These are phyloP conservation scores for Colletotrichum cereale DNA, from an alignment of 2,329 filamentous ascomycete species.

Conservation along the genomic window DNA sequence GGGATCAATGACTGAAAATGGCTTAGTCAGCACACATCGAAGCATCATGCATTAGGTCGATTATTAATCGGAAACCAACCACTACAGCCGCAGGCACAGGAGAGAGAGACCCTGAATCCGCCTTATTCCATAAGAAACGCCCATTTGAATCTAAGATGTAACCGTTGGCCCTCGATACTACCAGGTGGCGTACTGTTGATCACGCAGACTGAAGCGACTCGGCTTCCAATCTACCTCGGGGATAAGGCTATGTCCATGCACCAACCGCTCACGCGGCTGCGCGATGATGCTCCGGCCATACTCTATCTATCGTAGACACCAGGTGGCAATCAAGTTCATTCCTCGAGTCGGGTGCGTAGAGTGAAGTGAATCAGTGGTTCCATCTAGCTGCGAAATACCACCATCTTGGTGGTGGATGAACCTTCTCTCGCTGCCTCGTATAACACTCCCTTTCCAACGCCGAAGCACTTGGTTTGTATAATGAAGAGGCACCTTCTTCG, in stretches of 20 bases:
- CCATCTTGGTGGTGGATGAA: too few relatives aligned
- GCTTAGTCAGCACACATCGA: constrained; percentile 26
- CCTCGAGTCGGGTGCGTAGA: not conserved
- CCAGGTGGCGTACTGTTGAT: too few relatives aligned
- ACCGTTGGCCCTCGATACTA: not conserved
- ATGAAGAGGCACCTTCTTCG: not conserved
- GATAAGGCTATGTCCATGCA: not conserved
- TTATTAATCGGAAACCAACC: not conserved
- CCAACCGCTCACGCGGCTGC: not conserved
- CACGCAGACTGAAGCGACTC: too few relatives aligned
- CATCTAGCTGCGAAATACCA: not conserved
- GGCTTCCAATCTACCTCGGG: not conserved
- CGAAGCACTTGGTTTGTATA: not conserved
- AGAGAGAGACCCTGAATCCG: not conserved
- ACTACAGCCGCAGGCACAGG: too few relatives aligned
- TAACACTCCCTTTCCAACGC: not conserved
- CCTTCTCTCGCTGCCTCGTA: not conserved
- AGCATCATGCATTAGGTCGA: constrained; percentile 28
- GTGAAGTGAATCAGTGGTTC: not conserved
- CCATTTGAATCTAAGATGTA: not conserved
- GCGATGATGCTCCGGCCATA: not conserved
- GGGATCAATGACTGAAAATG: not conserved
- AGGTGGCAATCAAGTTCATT: not conserved
- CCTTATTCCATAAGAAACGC: not conserved
- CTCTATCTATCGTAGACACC: not conserved